phyloP scores from a whole-genome alignment of 169 alveolate species.

The Babesia sp. region DNA sequence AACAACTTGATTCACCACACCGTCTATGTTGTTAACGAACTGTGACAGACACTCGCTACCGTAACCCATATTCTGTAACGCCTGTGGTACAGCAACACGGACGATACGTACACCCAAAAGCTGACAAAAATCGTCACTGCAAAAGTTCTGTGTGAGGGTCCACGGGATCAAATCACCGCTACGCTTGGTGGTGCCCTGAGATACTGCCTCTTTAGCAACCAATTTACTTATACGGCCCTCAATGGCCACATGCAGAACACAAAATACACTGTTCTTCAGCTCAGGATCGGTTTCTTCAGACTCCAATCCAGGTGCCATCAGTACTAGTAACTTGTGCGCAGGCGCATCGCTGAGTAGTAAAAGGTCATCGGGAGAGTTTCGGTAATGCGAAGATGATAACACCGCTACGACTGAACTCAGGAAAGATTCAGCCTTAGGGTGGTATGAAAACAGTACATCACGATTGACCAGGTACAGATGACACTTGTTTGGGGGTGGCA shows the following conservation, averaged over 20 bases:
- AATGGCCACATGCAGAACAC: slow-evolving; percentile 88
- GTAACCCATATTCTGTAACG: slow-evolving; percentile 95
- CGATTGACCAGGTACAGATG: slow-evolving; percentile 95
- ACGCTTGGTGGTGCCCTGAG: slow-evolving; percentile 84
- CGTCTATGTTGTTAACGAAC: slow-evolving; percentile 69
- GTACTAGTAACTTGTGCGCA: slow-evolving; percentile 95
- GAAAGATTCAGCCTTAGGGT: slow-evolving; percentile 94
- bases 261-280: slow-evolving; percentile 78
- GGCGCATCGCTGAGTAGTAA: slow-evolving; percentile 99
- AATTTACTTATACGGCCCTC: slow-evolving; percentile 90
- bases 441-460: slow-evolving; percentile 96
- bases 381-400: slow-evolving; percentile 97
- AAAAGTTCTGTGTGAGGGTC: slow-evolving; percentile 95
- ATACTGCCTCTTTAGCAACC: slow-evolving; percentile 73
- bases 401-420: slow-evolving; percentile 92
- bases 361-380: slow-evolving; percentile 99
- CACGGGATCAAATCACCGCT: slow-evolving; percentile 98
- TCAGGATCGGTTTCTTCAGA: slow-evolving; percentile 25
- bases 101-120: slow-evolving; percentile 91
- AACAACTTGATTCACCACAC: slow-evolving; percentile 33
- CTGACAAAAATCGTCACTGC: slow-evolving; percentile 92
- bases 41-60: slow-evolving; percentile 92
- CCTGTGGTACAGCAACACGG: slow-evolving; percentile 99
- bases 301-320: slow-evolving; percentile 55
- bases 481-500: slow-evolving; percentile 93